A percentile compares a stretch with the other conserved stretches of the same genome.
Evolutionary conservation across 139 green algal species (phyloP).

Genomic region (Trebouxia sp.): DNA sequence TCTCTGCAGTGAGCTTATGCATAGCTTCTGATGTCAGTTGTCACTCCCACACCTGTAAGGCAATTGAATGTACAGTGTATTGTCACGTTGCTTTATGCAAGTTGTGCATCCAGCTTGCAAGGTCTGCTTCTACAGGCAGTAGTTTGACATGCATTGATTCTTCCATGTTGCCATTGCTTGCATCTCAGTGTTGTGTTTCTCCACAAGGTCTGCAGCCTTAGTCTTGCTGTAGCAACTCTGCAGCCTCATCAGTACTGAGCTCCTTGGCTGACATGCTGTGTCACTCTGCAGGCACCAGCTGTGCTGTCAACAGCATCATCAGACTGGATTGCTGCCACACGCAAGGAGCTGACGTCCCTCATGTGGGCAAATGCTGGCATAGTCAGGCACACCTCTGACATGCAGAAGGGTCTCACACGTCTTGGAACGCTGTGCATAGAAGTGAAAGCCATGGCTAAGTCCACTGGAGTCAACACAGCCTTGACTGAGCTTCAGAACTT

Average conservation of each 20-base stretch:
- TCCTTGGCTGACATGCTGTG: background rate
- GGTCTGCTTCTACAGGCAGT: too few relatives aligned
- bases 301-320: constrained; percentile 25
- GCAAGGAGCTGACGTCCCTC: constrained; percentile 36
- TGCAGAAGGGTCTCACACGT: constrained; percentile 58
- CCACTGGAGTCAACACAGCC: constrained; percentile 61
- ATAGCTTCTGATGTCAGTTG: too few relatives aligned
- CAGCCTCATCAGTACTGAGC: too few relatives aligned
- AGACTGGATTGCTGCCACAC: constrained; percentile 56
- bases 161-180: too few relatives aligned
- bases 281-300: constrained; percentile 3
- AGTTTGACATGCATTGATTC: background rate
- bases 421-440: constrained; percentile 66
- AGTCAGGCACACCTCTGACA: constrained; percentile 67
- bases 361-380: constrained; percentile 95
- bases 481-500: constrained; percentile 92
- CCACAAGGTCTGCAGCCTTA: too few relatives aligned
- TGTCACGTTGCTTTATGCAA: too few relatives aligned
- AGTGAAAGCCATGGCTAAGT: constrained; percentile 52
- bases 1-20: too few relatives aligned
- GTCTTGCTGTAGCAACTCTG: too few relatives aligned
- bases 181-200: too few relatives aligned
- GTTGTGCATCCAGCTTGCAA: too few relatives aligned
- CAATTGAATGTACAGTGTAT: too few relatives aligned
- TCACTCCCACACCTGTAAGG: too few relatives aligned